Base-by-base conservation (phyloP, 192 early-diverging fungal genomes). In the Physocladia obscura region DNA sequence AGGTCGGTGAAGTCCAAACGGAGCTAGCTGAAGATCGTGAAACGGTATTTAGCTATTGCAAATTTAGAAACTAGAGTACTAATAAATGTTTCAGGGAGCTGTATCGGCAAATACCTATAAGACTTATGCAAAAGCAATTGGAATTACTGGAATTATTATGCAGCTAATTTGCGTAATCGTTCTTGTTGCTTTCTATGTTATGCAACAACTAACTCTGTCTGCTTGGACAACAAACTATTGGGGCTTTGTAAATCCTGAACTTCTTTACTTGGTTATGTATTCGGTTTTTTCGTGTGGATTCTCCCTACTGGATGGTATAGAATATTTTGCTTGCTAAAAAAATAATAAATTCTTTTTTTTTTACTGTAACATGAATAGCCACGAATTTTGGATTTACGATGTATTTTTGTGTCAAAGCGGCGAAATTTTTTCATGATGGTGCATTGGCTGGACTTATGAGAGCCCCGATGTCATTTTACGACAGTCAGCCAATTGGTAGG, bases 351-450 rank as follows among this genome's bases (percentile, higher is more conserved):
- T n/a, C n/a, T n/a, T n/a, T n/a, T n/a, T n/a, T n/a, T n/a, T n/a
- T n/a, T n/a, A n/a, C n/a, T n/a, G n/a, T n/a, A n/a, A n/a, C n/a
- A n/a, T n/a, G n/a, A n/a, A n/a, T n/a, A n/a, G n/a, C n/a, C n/a
- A n/a, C n/a, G 29, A 50, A 17, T 36, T 21, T 72, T 35, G 40
- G 31, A n/a, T 8, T 32, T 1, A 62, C 37, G 6, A 15, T 55
- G 17, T 69, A 35, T 26, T 15, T 52, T 19, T 62, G 30, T 21
- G 24, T 78, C 19, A 38, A 26, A 6, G 87, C 86, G 2, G 81
- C 87, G 2, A 74, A 74, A 59, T 74, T 52, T 1, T 71, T 78
- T 34, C 77, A 97, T 77, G 73, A 81, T 3, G 57, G 54, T 13
- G 82, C 81, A 22, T 56, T 88, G 26, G 15, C 35, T 4, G 52